Conservation (phyloP, 2,329 filamentous ascomycete genomes). For the Myriosclerotinia duriaeana region DNA sequence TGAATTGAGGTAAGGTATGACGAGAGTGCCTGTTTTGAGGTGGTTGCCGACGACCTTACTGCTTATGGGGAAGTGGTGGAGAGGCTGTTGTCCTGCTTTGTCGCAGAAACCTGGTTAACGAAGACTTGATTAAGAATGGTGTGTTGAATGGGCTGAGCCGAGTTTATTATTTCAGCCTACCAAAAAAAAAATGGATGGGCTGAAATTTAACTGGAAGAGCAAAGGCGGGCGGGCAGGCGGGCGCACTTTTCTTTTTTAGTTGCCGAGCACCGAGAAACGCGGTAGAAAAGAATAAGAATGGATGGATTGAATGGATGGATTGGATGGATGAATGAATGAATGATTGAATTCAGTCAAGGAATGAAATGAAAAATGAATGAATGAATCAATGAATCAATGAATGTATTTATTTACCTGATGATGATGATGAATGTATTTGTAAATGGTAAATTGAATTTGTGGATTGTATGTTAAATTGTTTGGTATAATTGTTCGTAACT, state of each 20-base stretch:
- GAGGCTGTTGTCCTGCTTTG: slow-evolving; percentile 40
- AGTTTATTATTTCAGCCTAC: too few relatives aligned
- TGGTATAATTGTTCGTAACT: background rate
- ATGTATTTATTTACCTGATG: background rate
- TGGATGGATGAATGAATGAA: background rate
- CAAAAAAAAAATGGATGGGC: slow-evolving; percentile 21
- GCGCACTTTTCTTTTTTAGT: slow-evolving; percentile 9
- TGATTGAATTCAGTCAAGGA: background rate
- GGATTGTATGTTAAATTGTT: background rate
- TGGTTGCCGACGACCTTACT: slow-evolving; percentile 42
- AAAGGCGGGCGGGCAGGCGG: too few relatives aligned
- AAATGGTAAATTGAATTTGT: background rate
- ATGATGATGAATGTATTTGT: background rate
- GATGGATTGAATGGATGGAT: slow-evolving; percentile 18
- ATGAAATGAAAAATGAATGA: background rate
- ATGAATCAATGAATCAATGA: slow-evolving; percentile 18
- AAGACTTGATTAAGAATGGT: slow-evolving; percentile 41
- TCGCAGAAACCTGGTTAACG: slow-evolving; percentile 41
- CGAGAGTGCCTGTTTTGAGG: slow-evolving; percentile 41
- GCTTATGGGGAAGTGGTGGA: slow-evolving; percentile 38
- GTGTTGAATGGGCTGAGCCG: slow-evolving; percentile 34
- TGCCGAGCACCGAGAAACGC: slow-evolving; percentile 16
- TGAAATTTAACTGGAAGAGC: slow-evolving; percentile 18
- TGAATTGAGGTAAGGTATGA: slow-evolving; percentile 39
- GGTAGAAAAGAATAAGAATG: slow-evolving; percentile 24